A percentile compares a stretch with the other conserved stretches of the same genome.
These are phyloP conservation scores for Debaryomycetaceae sp. DNA, from an alignment of 1,139 yeast species.

Conservation along the genomic window DNA sequence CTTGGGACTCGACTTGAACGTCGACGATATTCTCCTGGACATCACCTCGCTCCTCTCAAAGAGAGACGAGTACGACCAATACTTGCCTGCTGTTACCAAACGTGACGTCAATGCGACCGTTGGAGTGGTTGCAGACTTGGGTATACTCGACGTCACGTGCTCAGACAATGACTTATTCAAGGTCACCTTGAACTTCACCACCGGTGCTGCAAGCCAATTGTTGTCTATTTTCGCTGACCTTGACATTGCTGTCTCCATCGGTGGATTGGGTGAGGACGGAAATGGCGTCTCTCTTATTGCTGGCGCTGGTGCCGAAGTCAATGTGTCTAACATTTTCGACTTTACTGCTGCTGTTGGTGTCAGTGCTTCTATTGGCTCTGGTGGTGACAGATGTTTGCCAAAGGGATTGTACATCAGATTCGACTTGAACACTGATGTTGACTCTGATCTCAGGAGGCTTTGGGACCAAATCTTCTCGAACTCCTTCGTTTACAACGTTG, in stretches of 20 bases:
- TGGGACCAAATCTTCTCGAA: neutral
- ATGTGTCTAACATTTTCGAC: slow-evolving; percentile 21
- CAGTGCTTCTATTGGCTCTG: slow-evolving; percentile 14
- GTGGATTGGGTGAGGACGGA: slow-evolving; percentile 14
- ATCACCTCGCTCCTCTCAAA: neutral
- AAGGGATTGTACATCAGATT: slow-evolving; percentile 22
- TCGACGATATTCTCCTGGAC: neutral
- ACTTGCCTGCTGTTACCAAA: neutral
- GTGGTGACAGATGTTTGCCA: slow-evolving; percentile 28
- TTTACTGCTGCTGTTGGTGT: slow-evolving; percentile 26
- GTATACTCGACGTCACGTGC: slow-evolving; percentile 21
- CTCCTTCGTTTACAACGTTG: neutral
- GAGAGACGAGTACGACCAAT: neutral
- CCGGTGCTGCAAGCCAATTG: slow-evolving; percentile 18
- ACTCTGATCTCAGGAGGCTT: neutral
- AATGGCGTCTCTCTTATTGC: slow-evolving; percentile 12
- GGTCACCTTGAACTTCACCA: slow-evolving; percentile 24
- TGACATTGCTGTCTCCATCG: slow-evolving; percentile 17
- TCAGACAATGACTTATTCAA: slow-evolving; percentile 23
- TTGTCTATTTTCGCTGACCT: slow-evolving; percentile 19
- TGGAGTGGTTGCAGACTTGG: neutral
- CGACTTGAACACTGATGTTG: slow-evolving; percentile 13
- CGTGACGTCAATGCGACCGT: neutral
- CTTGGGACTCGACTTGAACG: neutral
- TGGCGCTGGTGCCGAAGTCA: slow-evolving; percentile 16